Percentiles rank a stretch among this genome's conserved stretches.
These are phyloP conservation scores for Phytophthora colocasiae DNA, from an alignment of 352 stramenopile genomes.

Conservation along the genomic window DNA sequence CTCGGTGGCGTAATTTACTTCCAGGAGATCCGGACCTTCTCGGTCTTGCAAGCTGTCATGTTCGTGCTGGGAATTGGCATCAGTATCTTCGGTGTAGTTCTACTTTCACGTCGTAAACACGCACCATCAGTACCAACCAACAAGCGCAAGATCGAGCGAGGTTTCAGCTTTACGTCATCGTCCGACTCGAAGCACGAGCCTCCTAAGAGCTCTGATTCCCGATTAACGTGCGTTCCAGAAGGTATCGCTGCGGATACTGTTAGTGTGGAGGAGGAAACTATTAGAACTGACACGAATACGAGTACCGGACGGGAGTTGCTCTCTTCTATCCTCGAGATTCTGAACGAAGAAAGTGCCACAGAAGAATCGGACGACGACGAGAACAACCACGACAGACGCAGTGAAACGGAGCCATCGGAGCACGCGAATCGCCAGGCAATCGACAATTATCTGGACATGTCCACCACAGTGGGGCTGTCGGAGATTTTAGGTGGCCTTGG, in stretches of 20 bases:
- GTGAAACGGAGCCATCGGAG: conserved; percentile 50
- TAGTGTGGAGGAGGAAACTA: conserved; percentile 11
- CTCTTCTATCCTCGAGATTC: conserved; percentile 21
- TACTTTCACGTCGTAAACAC: conserved; percentile 81
- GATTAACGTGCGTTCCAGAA: conserved; percentile 22
- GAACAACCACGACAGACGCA: conserved; percentile 26
- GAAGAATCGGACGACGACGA: conserved; percentile 45
- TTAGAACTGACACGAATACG: conserved; percentile 2
- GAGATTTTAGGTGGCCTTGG: conserved; percentile 71
- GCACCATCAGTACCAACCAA: conserved; percentile 32
- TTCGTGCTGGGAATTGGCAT: conserved; percentile 86
- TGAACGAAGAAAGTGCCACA: conserved; percentile 36
- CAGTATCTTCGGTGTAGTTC: conserved; percentile 85
- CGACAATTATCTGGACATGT: conserved; percentile 90
- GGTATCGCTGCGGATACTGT: conserved; percentile 3
- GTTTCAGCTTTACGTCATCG: conserved; percentile 70
- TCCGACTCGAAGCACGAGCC: conserved; percentile 15
- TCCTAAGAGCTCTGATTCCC: conserved; percentile 24
- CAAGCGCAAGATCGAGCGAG: conserved; percentile 70
- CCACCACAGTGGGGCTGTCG: conserved; percentile 70
- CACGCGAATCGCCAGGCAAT: conserved; percentile 79
- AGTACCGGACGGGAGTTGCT: conserved; percentile 19
- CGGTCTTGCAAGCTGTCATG: conserved; percentile 73
- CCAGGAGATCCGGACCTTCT: conserved; percentile 87
- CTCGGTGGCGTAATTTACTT: conserved; percentile 93